Percentiles rank a stretch among this genome's conserved stretches.
Conservation (phyloP, 306 rosid genomes). For the Cucurbita maxima region DNA sequence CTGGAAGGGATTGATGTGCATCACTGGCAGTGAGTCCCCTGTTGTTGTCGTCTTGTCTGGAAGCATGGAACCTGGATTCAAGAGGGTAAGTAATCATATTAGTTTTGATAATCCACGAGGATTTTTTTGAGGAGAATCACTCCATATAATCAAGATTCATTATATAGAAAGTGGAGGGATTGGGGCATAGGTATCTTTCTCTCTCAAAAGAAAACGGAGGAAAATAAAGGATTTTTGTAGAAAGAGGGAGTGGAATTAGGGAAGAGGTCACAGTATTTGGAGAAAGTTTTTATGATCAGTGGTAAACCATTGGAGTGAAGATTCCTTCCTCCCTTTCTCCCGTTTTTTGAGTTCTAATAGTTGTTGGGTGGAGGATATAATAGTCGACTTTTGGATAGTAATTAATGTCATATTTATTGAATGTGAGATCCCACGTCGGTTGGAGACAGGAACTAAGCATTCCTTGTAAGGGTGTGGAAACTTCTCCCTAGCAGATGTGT, state of each 20-base stretch:
- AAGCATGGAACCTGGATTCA: constrained; percentile 92
- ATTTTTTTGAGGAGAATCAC: not conserved
- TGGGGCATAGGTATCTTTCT: not conserved
- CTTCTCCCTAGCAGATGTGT: no score
- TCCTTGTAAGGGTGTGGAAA: no score
- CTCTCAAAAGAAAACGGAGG: no score
- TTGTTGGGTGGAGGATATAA: not conserved
- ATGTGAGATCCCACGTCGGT: no score
- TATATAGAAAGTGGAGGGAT: not conserved
- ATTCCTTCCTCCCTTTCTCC: not conserved
- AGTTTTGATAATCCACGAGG: not conserved
- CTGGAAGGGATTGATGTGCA: constrained; percentile 79
- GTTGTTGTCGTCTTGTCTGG: constrained; percentile 92
- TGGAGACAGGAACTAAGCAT: no score
- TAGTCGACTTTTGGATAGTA: not conserved
- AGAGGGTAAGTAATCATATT: constrained; percentile 17
- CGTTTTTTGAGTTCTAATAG: not conserved
- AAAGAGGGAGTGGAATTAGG: not conserved
- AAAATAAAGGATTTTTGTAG: not conserved
- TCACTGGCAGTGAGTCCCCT: constrained; percentile 74
- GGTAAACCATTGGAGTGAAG: not conserved
- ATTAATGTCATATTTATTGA: not conserved
- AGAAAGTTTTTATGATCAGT: not conserved
- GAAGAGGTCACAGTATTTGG: not conserved
- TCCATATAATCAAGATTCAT: not conserved